phyloP scores from a whole-genome alignment of 768 basidiomycete species.

The Tylopilus balloui region DNA sequence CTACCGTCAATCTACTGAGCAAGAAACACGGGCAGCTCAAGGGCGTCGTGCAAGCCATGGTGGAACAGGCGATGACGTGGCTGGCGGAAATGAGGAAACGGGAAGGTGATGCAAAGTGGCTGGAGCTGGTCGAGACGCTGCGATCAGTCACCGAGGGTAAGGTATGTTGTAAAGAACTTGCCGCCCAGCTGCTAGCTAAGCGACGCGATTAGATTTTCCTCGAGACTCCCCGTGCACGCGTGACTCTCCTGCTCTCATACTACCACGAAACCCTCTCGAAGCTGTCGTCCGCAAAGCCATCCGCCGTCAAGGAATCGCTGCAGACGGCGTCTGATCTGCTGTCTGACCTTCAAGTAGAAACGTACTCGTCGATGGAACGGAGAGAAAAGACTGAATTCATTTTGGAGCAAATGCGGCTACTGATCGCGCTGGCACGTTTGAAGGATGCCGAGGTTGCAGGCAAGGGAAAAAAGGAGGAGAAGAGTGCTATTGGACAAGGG shows the following conservation, averaged over 20 bases:
- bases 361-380: constrained; percentile 97
- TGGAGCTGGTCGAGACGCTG: constrained; percentile 85
- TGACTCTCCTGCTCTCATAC: constrained; percentile 81
- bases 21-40: constrained; percentile 99
- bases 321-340: constrained; percentile 88
- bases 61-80: constrained; percentile 82
- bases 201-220: constrained; percentile 72
- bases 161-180: constrained; percentile 42
- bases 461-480: constrained; percentile 47
- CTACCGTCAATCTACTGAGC: constrained; percentile 61
- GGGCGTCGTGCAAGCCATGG: constrained; percentile 83
- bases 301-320: constrained; percentile 56
- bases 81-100: constrained; percentile 67
- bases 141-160: constrained; percentile 95
- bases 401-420: constrained; percentile 92
- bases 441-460: constrained; percentile 65
- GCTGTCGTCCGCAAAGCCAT: constrained; percentile 37
- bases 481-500: constrained; percentile 61
- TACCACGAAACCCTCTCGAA: constrained; percentile 73
- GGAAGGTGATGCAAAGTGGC: constrained; percentile 71
- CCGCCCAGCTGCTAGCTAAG: neutral
- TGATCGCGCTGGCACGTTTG: constrained; percentile 69
- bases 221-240: constrained; percentile 92
- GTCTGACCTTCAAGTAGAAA: constrained; percentile 95
- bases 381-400: constrained; percentile 98